phyloP scores from a whole-genome alignment of 225 moss, liverwort and hornwort genomes.

The Polytrichum commune region DNA sequence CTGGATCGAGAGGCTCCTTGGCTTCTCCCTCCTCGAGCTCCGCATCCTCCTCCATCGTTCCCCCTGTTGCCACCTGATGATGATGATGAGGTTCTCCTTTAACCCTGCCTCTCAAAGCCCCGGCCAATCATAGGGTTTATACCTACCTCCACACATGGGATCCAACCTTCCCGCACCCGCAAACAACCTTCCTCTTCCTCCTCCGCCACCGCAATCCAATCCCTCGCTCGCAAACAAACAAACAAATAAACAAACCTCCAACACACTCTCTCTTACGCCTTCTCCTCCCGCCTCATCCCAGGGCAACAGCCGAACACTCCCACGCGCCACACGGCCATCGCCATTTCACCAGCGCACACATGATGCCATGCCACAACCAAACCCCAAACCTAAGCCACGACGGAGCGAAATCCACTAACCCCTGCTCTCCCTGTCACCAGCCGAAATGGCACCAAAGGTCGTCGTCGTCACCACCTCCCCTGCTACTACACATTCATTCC shows the following conservation, averaged over 20 bases:
- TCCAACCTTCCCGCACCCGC: background rate
- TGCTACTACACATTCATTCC: no score
- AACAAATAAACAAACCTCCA: background rate
- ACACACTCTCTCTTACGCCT: background rate
- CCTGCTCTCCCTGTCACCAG: no score
- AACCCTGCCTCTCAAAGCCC: background rate
- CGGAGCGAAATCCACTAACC: no score
- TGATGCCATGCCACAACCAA: no score
- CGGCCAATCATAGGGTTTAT: slow-evolving; percentile 3
- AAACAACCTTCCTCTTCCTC: no score
- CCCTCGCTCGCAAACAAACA: background rate
- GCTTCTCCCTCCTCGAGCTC: slow-evolving; percentile 73
- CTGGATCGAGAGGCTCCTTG: slow-evolving; percentile 66
- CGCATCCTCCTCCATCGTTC: slow-evolving; percentile 61
- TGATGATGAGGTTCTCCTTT: background rate
- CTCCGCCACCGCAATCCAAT: no score
- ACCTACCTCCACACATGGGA: background rate
- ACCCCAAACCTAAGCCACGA: no score
- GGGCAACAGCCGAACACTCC: no score
- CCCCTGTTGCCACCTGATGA: background rate
- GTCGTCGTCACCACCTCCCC: no score
- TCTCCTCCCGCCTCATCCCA: background rate
- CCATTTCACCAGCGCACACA: no score
- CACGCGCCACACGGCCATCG: no score
- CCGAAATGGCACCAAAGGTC: no score